A percentile compares a stretch with the other conserved stretches of the same genome.
Conservation (phyloP, 306 rosid genomes). For the Gillenia trifoliata region DNA sequence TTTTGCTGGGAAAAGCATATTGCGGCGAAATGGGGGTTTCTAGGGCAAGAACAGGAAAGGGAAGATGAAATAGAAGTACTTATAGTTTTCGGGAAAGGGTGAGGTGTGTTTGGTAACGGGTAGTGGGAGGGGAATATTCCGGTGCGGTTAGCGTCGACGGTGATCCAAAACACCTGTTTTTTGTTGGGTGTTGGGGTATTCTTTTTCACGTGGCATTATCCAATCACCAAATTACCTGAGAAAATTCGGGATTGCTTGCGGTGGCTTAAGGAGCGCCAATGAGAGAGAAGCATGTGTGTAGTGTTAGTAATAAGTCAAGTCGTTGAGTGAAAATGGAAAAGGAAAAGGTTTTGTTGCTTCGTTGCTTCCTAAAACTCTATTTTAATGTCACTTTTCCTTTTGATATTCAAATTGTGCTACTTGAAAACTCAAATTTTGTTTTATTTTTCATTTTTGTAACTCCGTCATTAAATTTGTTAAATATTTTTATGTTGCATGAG, state of each 20-base stretch:
- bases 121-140: constrained; percentile 68
- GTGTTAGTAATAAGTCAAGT: background rate
- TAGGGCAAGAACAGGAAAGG: constrained; percentile 74
- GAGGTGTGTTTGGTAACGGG: constrained; percentile 25
- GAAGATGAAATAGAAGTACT: constrained; percentile 48
- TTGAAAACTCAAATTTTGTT: background rate
- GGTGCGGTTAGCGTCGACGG: constrained; percentile 35
- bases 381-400: no score
- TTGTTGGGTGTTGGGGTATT: background rate
- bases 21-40: constrained; percentile 50
- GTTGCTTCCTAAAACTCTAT: no score
- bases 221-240: constrained; percentile 4
- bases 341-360: background rate
- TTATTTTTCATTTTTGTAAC: background rate
- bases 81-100: constrained; percentile 99
- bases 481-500: no score
- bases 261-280: background rate
- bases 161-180: constrained; percentile 9
- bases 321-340: background rate
- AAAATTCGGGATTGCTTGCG: background rate
- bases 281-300: background rate
- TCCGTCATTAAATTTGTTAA: no score
- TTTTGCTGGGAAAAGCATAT: constrained; percentile 36
- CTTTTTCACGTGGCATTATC: constrained; percentile 68
- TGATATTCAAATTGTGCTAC: background rate